Percentiles rank a stretch among this genome's conserved stretches.
Conservation (phyloP, 1,284 basidiomycete genomes). For the Ustilago esculenta region DNA sequence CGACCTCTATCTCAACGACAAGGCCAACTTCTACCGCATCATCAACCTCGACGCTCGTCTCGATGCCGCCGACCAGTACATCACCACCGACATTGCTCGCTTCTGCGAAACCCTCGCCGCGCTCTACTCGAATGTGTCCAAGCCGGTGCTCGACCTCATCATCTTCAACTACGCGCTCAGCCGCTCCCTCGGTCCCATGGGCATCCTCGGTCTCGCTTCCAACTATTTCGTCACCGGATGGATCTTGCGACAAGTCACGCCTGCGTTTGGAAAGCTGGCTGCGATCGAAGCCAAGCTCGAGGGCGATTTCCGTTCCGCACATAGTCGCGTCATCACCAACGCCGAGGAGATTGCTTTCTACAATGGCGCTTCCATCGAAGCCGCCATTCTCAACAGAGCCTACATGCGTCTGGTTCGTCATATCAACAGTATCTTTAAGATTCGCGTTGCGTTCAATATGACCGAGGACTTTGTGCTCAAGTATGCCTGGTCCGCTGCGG, state of each 20-base stretch:
- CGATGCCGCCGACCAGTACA: conserved; percentile 72
- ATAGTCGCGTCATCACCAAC: conserved; percentile 87
- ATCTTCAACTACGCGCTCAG: conserved; percentile 94
- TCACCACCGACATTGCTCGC: conserved; percentile 89
- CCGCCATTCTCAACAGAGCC: conserved; percentile 81
- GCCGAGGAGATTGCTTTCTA: conserved; percentile 97
- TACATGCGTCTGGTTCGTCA: conserved; percentile 86
- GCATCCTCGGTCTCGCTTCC: conserved; percentile 80
- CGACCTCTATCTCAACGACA: conserved; percentile 77
- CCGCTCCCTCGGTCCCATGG: conserved; percentile 78
- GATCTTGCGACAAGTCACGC: conserved; percentile 84
- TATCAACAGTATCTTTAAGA: conserved; percentile 91
- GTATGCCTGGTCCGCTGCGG: conserved; percentile 66
- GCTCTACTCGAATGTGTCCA: conserved; percentile 76
- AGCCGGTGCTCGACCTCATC: conserved; percentile 88
- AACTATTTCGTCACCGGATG: conserved; percentile 88
- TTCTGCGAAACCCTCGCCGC: conserved; percentile 89
- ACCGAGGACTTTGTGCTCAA: conserved; percentile 67
- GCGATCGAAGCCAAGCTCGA: conserved; percentile 83
- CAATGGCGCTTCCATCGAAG: conserved; percentile 85
- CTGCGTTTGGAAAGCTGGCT: conserved; percentile 90
- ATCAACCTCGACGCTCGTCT: conserved; percentile 63
- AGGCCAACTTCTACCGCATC: conserved; percentile 71
- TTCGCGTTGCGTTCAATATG: conserved; percentile 68
- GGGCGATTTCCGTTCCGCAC: conserved; percentile 90